A percentile compares a stretch with the other conserved stretches of the same genome.
These are phyloP conservation scores for Lentithecium fluviatile DNA, from an alignment of 495 filamentous ascomycete genomes.

Conservation along the genomic window DNA sequence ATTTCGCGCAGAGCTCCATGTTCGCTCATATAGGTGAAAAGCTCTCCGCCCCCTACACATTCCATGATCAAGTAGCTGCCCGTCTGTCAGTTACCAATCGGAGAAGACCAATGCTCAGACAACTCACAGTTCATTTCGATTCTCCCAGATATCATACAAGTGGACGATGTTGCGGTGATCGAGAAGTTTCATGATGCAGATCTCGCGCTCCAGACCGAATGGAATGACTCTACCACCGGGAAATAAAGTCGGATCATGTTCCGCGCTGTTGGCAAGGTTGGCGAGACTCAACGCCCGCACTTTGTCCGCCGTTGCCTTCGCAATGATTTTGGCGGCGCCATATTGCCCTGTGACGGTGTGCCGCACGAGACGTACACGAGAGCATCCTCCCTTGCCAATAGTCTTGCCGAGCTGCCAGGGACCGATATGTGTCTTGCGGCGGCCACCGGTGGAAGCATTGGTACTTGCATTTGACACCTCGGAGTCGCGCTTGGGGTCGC, in stretches of 20 bases:
- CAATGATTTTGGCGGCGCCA: conserved; percentile 92
- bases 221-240: conserved; percentile 63
- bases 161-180: conserved; percentile 90
- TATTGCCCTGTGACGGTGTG: conserved; percentile 71
- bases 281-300: conserved; percentile 74
- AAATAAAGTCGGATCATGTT: conserved; percentile 30
- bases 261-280: conserved; percentile 52
- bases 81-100: conserved; percentile 25
- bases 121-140: conserved; percentile 83
- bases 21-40: conserved; percentile 76
- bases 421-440: conserved; percentile 73
- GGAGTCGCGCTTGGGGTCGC: conserved; percentile 65
- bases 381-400: conserved; percentile 80
- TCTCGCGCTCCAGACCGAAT: conserved; percentile 83
- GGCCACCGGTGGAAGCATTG: conserved; percentile 55
- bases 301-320: conserved; percentile 68
- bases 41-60: conserved; percentile 85
- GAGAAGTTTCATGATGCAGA: conserved; percentile 93
- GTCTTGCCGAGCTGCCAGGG: conserved; percentile 90
- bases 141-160: conserved; percentile 95
- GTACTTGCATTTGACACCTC: conserved; percentile 69
- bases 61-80: conserved; percentile 93
- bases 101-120: background rate
- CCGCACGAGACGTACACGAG: conserved; percentile 75
- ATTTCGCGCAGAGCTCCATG: conserved; percentile 68